A percentile compares a stretch with the other conserved stretches of the same genome.
Conservation (phyloP, 306 rosid genomes). For the Corylus americana region DNA sequence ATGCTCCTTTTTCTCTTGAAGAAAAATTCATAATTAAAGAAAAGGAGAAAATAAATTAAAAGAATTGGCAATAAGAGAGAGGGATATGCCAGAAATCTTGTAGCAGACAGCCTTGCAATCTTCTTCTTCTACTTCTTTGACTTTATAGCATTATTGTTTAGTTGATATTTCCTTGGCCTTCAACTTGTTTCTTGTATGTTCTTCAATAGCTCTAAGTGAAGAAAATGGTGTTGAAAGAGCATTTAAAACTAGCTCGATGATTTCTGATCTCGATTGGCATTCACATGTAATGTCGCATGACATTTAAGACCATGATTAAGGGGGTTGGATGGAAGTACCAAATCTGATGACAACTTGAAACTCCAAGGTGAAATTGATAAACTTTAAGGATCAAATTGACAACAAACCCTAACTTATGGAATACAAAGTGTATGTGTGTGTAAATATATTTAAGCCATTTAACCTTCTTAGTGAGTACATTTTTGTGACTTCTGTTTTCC, state of each 20-base stretch:
- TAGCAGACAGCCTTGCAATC: background rate
- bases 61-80: background rate
- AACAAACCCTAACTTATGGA: background rate
- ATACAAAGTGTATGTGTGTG: background rate
- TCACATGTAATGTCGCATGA: background rate
- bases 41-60: background rate
- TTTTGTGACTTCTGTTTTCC: constrained; percentile 18
- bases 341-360: background rate
- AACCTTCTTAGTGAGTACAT: constrained; percentile 1
- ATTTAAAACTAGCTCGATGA: background rate
- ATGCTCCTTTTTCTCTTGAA: background rate
- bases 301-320: background rate
- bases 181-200: background rate
- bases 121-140: background rate
- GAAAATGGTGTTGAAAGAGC: background rate
- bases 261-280: background rate
- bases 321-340: background rate
- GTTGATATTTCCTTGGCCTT: background rate
- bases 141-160: background rate
- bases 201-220: background rate
- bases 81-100: background rate
- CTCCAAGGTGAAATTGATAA: background rate
- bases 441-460: background rate
- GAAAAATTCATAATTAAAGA: background rate
- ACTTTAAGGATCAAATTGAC: background rate